These are phyloP conservation scores for Oemleria cerasiformis DNA, from an alignment of 306 rosid species.

Conservation along the genomic window DNA sequence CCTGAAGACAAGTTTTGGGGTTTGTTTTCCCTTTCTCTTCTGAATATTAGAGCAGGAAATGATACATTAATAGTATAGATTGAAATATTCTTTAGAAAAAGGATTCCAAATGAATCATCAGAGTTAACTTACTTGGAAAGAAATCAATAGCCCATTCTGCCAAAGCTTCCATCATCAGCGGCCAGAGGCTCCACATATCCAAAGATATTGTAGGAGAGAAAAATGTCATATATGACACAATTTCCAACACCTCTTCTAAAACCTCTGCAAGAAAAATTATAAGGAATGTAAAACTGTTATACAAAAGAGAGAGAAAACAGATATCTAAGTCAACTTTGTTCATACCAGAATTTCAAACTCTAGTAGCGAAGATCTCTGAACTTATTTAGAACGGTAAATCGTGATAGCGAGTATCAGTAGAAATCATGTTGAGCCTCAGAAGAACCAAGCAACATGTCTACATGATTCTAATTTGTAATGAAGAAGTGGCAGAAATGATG, in stretches of 20 bases:
- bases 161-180: constrained; percentile 90
- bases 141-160: constrained; percentile 93
- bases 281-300: background rate
- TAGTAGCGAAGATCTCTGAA: background rate
- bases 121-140: constrained; percentile 65
- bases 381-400: background rate
- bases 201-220: constrained; percentile 87
- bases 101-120: background rate
- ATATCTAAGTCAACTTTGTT: background rate
- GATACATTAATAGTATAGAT: too few relatives aligned
- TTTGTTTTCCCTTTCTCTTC: too few relatives aligned
- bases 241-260: constrained; percentile 96
- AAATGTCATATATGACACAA: constrained; percentile 92
- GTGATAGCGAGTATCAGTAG: background rate
- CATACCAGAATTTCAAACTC: background rate
- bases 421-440: background rate
- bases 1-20: too few relatives aligned
- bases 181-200: constrained; percentile 99
- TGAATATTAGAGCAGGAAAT: too few relatives aligned
- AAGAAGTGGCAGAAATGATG: too few relatives aligned
- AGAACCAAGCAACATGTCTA: background rate
- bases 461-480: too few relatives aligned
- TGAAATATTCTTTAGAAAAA: background rate
- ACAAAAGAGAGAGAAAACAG: too few relatives aligned
- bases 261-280: constrained; percentile 65